Evolutionary conservation across 176 grass and related monocot genomes (phyloP), one percentile per base, ranked within the genome.

Genomic region (Lolium perenne): DNA sequence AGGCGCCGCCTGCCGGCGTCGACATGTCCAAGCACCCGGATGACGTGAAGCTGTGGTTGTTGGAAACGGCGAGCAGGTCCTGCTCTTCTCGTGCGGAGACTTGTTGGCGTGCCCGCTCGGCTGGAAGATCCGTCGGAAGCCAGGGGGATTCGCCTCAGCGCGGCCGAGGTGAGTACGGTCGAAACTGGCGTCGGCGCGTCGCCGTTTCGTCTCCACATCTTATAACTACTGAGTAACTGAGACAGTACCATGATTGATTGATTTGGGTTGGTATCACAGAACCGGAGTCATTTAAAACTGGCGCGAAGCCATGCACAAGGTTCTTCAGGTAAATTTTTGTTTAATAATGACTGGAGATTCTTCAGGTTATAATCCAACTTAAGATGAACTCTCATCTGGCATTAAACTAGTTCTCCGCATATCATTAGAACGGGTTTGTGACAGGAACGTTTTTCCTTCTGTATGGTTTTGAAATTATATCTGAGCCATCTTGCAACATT

Each of bases 251-350:
- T 29, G 26, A 29, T 29, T 29, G 26, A 85, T 90, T 83, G 92
- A 94, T 92, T n/a, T 71, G 38, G 40, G 40, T 87, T 92, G 68
- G 80, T 97, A 92, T 49, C 89, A 88, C 95, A 97, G 95, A 92
- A 94, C 67, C 70, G 86, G 86, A 91, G 82, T 90, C 89, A 38
- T 80, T 78, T 78, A 81, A 87, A 92, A 71, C 83, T 17, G 90
- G 90, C 89, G 76, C 79, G 84, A 97, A 97, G 92, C 92, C 91
- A 84, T 97, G 95, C 95, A 88, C 91, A 89, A 97, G 91, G 50
- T 74, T 74, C 71, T 74, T 74, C 71, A 74, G 71, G 71, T 74
- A 62, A 63, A 11, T 6, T 13, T 13, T 62, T 62, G 21, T 62
- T 25, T 12, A 25, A 62, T 12, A 25, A 12, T 62, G 59, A 25